phyloP scores from a whole-genome alignment of 2,329 filamentous ascomycete genomes.

The Dactylella cylindrospora region DNA sequence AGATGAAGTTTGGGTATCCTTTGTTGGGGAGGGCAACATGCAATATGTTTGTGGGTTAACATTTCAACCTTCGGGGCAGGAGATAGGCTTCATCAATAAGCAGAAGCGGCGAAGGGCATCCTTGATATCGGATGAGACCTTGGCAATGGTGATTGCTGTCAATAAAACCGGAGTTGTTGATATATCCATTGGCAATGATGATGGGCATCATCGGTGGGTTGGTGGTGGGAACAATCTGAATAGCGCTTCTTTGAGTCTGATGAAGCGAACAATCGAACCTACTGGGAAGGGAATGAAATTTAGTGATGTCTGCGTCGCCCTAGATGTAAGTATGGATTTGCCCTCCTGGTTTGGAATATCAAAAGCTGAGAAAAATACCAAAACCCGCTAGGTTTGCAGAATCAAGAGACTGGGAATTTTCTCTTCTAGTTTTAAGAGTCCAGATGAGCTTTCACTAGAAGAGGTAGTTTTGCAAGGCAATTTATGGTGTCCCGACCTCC shows the following conservation, averaged over 20 bases:
- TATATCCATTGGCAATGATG: conserved; percentile 2
- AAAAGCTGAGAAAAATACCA: too few relatives aligned
- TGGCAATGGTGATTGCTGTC: conserved; percentile 2
- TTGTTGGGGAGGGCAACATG: background rate
- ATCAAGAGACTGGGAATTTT: conserved; percentile 18
- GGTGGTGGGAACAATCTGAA: conserved; percentile 6
- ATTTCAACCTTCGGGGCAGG: background rate
- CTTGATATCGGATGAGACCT: background rate
- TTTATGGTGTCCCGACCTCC: background rate
- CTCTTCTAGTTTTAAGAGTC: background rate
- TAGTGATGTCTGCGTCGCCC: too few relatives aligned
- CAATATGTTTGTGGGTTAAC: conserved; percentile 9
- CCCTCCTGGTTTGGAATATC: too few relatives aligned
- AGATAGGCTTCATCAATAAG: conserved; percentile 5
- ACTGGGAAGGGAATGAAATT: too few relatives aligned
- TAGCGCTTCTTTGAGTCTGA: background rate
- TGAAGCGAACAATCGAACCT: too few relatives aligned
- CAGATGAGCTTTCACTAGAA: background rate
- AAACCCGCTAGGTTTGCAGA: conserved; percentile 1
- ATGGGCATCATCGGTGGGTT: background rate
- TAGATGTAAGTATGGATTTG: too few relatives aligned
- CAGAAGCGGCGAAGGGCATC: background rate
- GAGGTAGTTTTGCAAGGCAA: too few relatives aligned
- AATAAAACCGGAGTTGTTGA: conserved; percentile 8
- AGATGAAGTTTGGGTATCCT: conserved; percentile 12